Conservation (phyloP, 2,329 filamentous ascomycete species). For the Torrubiella hemipterigena region DNA sequence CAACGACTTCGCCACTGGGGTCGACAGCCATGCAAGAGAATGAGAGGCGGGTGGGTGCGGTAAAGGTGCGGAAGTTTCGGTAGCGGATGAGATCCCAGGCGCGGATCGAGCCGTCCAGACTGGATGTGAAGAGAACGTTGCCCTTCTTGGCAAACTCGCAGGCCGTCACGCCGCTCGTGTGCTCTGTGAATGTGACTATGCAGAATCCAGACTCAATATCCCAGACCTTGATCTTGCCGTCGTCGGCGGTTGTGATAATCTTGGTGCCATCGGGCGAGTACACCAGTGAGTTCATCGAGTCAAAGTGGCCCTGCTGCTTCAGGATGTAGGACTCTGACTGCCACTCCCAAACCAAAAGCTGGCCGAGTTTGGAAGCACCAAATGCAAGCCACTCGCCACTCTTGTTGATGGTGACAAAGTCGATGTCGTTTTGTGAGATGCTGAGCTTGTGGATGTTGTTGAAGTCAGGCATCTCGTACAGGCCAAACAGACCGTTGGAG, state of each 20-base stretch:
- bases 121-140: slow-evolving; percentile 91
- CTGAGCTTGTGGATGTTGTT: slow-evolving; percentile 86
- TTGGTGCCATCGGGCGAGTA: slow-evolving; percentile 91
- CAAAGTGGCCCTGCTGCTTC: slow-evolving; percentile 95
- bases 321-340: slow-evolving; percentile 98
- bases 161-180: slow-evolving; percentile 84
- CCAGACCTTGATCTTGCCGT: slow-evolving; percentile 98
- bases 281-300: slow-evolving; percentile 84
- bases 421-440: slow-evolving; percentile 94
- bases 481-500: slow-evolving; percentile 82
- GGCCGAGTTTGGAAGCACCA: slow-evolving; percentile 86
- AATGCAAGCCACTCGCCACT: slow-evolving; percentile 96
- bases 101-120: slow-evolving; percentile 83
- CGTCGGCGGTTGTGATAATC: slow-evolving; percentile 87
- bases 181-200: slow-evolving; percentile 95
- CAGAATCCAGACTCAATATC: slow-evolving; percentile 95
- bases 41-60: slow-evolving; percentile 77
- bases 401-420: slow-evolving; percentile 87
- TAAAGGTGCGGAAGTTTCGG: slow-evolving; percentile 95
- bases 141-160: slow-evolving; percentile 93
- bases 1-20: slow-evolving; percentile 90
- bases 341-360: slow-evolving; percentile 99
- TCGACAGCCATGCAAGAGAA: slow-evolving; percentile 96
- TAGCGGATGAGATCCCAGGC: slow-evolving; percentile 96
- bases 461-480: slow-evolving; percentile 94